These are phyloP conservation scores for Gloeopeniophorella convolvens DNA, from an alignment of 768 basidiomycete species.

Conservation along the genomic window DNA sequence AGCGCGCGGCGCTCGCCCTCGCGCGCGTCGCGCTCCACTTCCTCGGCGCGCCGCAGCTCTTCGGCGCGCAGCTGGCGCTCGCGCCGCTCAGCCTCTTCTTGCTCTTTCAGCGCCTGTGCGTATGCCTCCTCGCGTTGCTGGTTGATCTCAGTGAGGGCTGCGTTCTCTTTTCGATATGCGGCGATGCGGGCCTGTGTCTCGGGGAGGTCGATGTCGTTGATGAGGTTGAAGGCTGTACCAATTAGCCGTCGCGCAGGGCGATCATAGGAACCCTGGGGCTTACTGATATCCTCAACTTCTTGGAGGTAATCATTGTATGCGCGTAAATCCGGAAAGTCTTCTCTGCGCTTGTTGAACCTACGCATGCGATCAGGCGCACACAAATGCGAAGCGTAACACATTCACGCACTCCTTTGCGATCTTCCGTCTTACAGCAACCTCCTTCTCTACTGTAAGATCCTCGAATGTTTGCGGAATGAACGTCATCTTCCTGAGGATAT, in stretches of 20 bases:
- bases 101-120: slow-evolving; percentile 60
- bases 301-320: slow-evolving; percentile 95
- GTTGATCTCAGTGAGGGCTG: slow-evolving; percentile 77
- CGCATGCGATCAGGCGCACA: background rate
- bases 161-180: slow-evolving; percentile 74
- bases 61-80: slow-evolving; percentile 65
- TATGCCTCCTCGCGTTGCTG: slow-evolving; percentile 76
- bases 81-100: slow-evolving; percentile 71
- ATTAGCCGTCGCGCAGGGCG: slow-evolving; percentile 11
- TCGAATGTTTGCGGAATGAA: slow-evolving; percentile 95
- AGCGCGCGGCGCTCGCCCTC: slow-evolving; percentile 67
- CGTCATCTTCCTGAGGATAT: slow-evolving; percentile 83
- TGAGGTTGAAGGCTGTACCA: slow-evolving; percentile 77
- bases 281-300: slow-evolving; percentile 88
- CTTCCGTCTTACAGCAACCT: slow-evolving; percentile 81
- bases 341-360: slow-evolving; percentile 91
- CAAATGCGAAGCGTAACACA: background rate
- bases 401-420: slow-evolving; percentile 78
- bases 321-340: slow-evolving; percentile 77
- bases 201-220: slow-evolving; percentile 76
- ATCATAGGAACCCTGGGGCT: slow-evolving; percentile 28
- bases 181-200: slow-evolving; percentile 81
- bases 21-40: slow-evolving; percentile 69
- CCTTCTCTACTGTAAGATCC: slow-evolving; percentile 88
- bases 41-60: slow-evolving; percentile 60